Evolutionary conservation across 148 eudicot species (phyloP).

Genomic region (Polygonum maritimum): DNA sequence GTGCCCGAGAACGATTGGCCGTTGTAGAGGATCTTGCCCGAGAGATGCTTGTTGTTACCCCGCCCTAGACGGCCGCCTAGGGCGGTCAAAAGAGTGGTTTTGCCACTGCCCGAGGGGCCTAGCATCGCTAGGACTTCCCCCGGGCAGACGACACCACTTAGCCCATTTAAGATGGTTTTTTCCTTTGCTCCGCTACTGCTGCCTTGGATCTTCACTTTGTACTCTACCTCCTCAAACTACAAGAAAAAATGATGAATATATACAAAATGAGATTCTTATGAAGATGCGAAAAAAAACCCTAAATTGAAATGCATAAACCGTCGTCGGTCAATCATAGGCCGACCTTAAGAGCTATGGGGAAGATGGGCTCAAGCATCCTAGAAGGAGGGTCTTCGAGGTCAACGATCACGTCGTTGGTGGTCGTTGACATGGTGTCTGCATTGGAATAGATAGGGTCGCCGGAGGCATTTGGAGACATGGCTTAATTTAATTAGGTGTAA

Average conservation of each 20-base stretch:
- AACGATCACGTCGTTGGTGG: background rate
- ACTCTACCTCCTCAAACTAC: slow-evolving; percentile 89
- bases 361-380: slow-evolving; percentile 24
- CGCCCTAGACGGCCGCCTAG: slow-evolving; percentile 80
- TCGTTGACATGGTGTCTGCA: background rate
- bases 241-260: background rate
- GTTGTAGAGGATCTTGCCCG: slow-evolving; percentile 77
- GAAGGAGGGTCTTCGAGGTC: slow-evolving; percentile 9
- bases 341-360: slow-evolving; percentile 71
- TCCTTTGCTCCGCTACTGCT: slow-evolving; percentile 21
- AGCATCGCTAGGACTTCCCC: slow-evolving; percentile 95
- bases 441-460: background rate
- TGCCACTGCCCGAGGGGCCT: slow-evolving; percentile 98
- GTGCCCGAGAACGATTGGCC: slow-evolving; percentile 58
- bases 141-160: slow-evolving; percentile 73
- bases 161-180: slow-evolving; percentile 70
- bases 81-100: slow-evolving; percentile 90
- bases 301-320: slow-evolving; percentile 14
- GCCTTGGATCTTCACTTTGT: slow-evolving; percentile 51
- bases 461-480: background rate
- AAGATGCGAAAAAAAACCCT: background rate
- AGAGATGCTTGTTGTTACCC: slow-evolving; percentile 14
- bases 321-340: background rate
- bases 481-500: background rate
- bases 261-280: background rate